phyloP scores from a whole-genome alignment of 1,284 basidiomycete species.

The Apiotrichum domesticum region DNA sequence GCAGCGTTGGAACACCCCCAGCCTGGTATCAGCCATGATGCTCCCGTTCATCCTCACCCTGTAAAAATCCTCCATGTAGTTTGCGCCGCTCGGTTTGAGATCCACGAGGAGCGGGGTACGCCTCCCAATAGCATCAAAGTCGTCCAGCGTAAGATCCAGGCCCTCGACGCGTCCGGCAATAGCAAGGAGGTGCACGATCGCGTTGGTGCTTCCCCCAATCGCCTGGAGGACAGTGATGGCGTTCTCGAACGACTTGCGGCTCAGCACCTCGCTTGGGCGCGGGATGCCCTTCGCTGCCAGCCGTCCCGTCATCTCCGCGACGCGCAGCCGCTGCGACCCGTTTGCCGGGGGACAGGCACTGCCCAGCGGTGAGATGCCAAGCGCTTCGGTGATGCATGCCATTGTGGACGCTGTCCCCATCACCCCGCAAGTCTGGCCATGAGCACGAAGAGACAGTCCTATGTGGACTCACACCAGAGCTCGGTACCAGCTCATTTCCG shows the following conservation, averaged over 20 bases:
- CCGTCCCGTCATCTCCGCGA: slow-evolving; percentile 36
- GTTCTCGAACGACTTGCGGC: slow-evolving; percentile 47
- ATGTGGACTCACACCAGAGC: slow-evolving; percentile 30
- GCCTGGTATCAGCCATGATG: slow-evolving; percentile 20
- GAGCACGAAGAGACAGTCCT: no score
- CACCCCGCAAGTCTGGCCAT: slow-evolving; percentile 40
- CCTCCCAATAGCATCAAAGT: slow-evolving; percentile 46
- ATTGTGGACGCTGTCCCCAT: slow-evolving; percentile 47
- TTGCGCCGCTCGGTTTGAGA: slow-evolving; percentile 48
- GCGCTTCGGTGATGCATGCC: slow-evolving; percentile 42
- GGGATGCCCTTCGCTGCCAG: slow-evolving; percentile 19
- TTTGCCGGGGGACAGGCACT: slow-evolving; percentile 40
- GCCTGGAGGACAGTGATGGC: slow-evolving; percentile 48
- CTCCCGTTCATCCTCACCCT: slow-evolving; percentile 11
- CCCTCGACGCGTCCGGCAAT: slow-evolving; percentile 46
- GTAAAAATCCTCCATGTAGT: slow-evolving; percentile 50
- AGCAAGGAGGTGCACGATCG: slow-evolving; percentile 49
- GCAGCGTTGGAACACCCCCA: slow-evolving; percentile 46
- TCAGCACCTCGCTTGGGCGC: slow-evolving; percentile 47
- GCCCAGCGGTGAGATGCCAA: slow-evolving; percentile 41
- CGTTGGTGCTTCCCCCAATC: slow-evolving; percentile 49
- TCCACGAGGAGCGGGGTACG: slow-evolving; percentile 48
- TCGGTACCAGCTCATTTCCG: slow-evolving; percentile 42
- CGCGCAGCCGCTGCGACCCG: slow-evolving; percentile 34
- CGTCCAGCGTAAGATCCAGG: slow-evolving; percentile 45